Percentiles rank a stretch among this genome's conserved stretches.
Evolutionary conservation across 495 filamentous ascomycete species (phyloP).

Genomic region (Articulospora tetracladia): DNA sequence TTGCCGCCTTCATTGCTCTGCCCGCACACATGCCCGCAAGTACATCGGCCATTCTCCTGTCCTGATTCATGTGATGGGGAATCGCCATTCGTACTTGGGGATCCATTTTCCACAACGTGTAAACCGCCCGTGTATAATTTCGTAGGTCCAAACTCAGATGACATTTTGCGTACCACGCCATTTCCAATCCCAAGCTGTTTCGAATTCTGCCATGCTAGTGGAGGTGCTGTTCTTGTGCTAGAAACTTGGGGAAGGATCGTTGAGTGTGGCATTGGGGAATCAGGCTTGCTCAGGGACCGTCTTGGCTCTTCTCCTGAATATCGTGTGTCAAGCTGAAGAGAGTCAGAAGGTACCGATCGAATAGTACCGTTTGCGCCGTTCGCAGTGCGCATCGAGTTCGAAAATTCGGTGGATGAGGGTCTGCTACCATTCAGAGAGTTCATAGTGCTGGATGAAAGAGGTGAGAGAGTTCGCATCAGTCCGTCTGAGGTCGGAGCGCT

Average conservation of each 20-base stretch:
- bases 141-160: constrained; percentile 22
- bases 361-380: constrained; percentile 15
- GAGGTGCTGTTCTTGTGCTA: not conserved
- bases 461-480: constrained; percentile 13
- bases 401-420: not conserved
- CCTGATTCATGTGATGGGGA: not conserved
- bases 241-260: constrained; percentile 1
- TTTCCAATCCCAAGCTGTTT: constrained; percentile 9
- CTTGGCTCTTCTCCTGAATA: not conserved
- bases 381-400: not conserved
- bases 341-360: constrained; percentile 14
- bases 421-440: constrained; percentile 13
- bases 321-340: constrained; percentile 11
- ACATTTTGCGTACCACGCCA: constrained; percentile 19
- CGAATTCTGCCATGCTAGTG: constrained; percentile 19
- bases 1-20: not conserved
- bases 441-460: constrained; percentile 22
- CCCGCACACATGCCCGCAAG: not conserved
- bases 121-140: not conserved
- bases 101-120: not conserved
- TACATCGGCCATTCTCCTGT: not conserved
- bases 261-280: constrained; percentile 12
- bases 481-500: not conserved
- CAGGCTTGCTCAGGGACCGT: constrained; percentile 3
- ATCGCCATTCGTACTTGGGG: not conserved